Evolutionary conservation across 2,329 filamentous ascomycete species (phyloP), one percentile per base, ranked within the genome.

Genomic region (Zymoseptoria tritici): DNA sequence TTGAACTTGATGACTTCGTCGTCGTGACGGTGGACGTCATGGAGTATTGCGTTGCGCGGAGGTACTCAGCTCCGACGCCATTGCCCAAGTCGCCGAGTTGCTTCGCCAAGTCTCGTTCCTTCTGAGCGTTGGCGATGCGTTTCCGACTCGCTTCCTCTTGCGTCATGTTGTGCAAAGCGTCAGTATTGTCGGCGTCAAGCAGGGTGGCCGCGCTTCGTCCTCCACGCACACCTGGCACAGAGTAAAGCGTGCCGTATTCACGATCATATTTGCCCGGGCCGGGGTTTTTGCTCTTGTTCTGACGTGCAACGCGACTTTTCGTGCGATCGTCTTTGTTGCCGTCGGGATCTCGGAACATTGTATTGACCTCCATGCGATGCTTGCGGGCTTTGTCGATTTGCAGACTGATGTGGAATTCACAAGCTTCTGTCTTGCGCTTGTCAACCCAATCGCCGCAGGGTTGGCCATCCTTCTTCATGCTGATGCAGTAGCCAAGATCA

Each of bases 381-480:
- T 84, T 79, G 29, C 84, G 80, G 70, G 85, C 83, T 71, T 90
- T 92, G 46, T 86, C 83, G 2, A 97, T 78, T 24, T 90, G 87
- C 24, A 90, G 79, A 67, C 95, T 91, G 66, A 96, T 85, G 74
- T 99, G 94, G 67, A 88, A 99, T 65, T 96, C 91, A 76, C 94
- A 99, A 72, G 89, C 90, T 67, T 96, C 87, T 0, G 92, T 96
- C 68, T 91, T 90, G 57, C 91, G 85, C 65, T 84, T 85, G 73
- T 99, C 93, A 61, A 99, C 81, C 94, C 94, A 99, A 26, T 83
- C 78, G 36, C 83, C 85, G 74, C 94, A 99, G 53, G 82, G 77
- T 59, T 89, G 83, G 49, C 94, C 93, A 71, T 97, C 91, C 70
- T 89, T 93, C 72, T 89, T 91, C 64, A 91, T 78, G 6, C 86